Evolutionary conservation across 495 filamentous ascomycete species (phyloP).

Genomic region (Parathielavia appendiculata): DNA sequence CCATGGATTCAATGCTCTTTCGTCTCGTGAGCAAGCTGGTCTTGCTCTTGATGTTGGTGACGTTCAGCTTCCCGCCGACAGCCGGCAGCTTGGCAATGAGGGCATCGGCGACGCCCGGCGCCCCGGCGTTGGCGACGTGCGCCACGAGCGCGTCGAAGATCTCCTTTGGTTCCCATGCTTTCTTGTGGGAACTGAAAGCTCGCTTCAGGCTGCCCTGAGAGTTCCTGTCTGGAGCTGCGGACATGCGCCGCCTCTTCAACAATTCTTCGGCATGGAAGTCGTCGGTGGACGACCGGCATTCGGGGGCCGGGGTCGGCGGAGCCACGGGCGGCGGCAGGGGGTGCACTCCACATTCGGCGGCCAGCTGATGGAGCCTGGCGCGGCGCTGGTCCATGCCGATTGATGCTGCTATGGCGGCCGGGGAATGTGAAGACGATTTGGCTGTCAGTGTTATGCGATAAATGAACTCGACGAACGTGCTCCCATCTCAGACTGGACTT

Average conservation of each 20-base stretch:
- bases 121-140: constrained; percentile 39
- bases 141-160: constrained; percentile 42
- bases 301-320: constrained; percentile 20
- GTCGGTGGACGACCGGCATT: constrained; percentile 36
- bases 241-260: constrained; percentile 37
- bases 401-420: constrained; percentile 14
- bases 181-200: constrained; percentile 43
- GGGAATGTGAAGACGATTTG: no score
- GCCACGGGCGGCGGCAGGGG: constrained; percentile 22
- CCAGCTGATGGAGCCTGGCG: constrained; percentile 36
- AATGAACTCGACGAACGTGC: no score
- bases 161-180: constrained; percentile 46
- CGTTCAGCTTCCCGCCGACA: constrained; percentile 41
- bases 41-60: constrained; percentile 35
- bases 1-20: constrained; percentile 41
- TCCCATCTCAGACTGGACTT: no score
- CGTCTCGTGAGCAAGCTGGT: constrained; percentile 39
- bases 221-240: constrained; percentile 26
- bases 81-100: constrained; percentile 41
- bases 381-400: constrained; percentile 29
- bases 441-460: no score
- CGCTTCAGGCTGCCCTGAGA: constrained; percentile 38
- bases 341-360: constrained; percentile 34
- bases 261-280: constrained; percentile 42
- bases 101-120: constrained; percentile 44